Base-by-base conservation (phyloP, 2,329 filamentous ascomycete species). In the Dactylonectria estremocensis region DNA sequence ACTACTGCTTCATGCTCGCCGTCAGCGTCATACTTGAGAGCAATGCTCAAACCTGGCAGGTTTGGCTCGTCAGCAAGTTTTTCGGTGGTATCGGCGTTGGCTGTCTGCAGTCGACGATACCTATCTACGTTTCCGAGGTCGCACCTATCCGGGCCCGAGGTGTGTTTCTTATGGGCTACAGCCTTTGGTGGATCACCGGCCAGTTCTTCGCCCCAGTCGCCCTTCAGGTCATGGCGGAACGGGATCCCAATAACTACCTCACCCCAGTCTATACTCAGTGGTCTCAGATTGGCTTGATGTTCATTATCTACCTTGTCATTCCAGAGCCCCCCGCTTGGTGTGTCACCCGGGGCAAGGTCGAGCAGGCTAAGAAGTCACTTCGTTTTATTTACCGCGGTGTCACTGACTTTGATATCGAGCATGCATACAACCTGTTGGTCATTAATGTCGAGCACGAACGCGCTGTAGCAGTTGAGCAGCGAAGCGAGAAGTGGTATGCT, bases 251-350 rank as follows among this genome's bases (percentile, higher is more conserved):
- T 18, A 71, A 84, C 54, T 85, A 79, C 64, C 75, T 78, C 5
- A 78, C 77, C 3, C 78, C 83, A 1, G 81, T 85, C 33, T 84
- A 84, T 60, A 83, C 83, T 0, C 69, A 85, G 74, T 85, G 83
- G 83, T 11, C 58, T 31, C 46, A 60, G 18, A 60, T 60, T 40
- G 45, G 45, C 45, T 20, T 46, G 79, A 84, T 83, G 76, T 59
- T 77, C 0, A 57, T 81, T 5, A 81, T 84, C 22, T 84, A 82
- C 49, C 11, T 80, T 5, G 5, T 46, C n/a, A 10, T 46, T 10
- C 45, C 45, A 2, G 45, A 46, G 45, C 22, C 81, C 0, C 83
- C 83, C 0, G 82, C 80, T 64, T 84, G 80, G 79, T 79, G 81
- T 13, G 76, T 77, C 2, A 76, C 66, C 69, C 37, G 56, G 0